Base-by-base conservation (phyloP, 345 rosid species). In the Eutrema heterophyllum region DNA sequence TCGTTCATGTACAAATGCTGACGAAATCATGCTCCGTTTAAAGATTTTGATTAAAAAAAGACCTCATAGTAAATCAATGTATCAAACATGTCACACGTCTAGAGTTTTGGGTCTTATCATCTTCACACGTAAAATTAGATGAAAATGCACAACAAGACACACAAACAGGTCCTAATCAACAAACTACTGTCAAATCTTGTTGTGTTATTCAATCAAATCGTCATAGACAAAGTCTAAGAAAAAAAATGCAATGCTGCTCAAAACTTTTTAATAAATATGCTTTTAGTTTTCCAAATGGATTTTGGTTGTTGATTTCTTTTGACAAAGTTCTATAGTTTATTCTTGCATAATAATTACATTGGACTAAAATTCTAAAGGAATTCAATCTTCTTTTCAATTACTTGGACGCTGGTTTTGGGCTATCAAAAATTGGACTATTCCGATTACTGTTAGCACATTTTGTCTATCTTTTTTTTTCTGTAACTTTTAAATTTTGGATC, bases 331-430 rank as follows among this genome's bases (percentile, higher is more conserved):
- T 27, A 63, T 32, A 9, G 48, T 52, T 45, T 33, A 3, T 67
- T 41, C 21, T 50, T 40, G 50, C 18, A 7, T 40, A 60, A 40
- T 71, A 30, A 61, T 71, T 71, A 71, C 8, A 33, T 61, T 71
- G 69, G 76, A 61, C 75, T 71, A 49, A 21, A 21, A 15, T 24
- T 50, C 9, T 7, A 29, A 12, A 40, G 33, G 40, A 60, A 30
- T 39, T 50, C 43, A 60, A 29, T 27, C 61, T 60, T 49, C 7
- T 54, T 7, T 61, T 39, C 43, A 33, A 70, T 48, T 57, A 33
- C 14, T 57, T 57, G 56, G 65, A 70, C 66, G 56, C n/a, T 26
- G 6, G 18, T 62, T 50, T 50, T 16, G 8, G 41, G 43, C 45
- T 21, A 30, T 30, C 5, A 39, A 21, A 43, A 51, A 10, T 48